Percentiles rank a stretch among this genome's conserved stretches.
These are phyloP conservation scores for Euptelea pleiosperma DNA, from an alignment of 164 flowering plant species.

Conservation along the genomic window DNA sequence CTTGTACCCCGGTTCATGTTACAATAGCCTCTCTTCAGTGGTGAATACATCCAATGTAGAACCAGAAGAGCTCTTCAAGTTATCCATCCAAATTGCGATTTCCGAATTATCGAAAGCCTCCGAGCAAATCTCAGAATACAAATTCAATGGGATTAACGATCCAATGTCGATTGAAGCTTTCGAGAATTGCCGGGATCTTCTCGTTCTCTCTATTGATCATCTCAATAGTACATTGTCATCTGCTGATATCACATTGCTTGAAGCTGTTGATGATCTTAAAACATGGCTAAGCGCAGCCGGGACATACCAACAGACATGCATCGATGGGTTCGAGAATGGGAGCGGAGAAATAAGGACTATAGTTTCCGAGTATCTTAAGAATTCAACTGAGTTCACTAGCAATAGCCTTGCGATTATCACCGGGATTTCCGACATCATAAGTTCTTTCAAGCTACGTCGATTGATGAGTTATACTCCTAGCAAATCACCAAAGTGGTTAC, in stretches of 20 bases:
- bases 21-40: conserved; percentile 29
- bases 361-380: conserved; percentile 21
- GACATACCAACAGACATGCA: conserved; percentile 64
- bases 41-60: conserved; percentile 13
- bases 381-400: conserved; percentile 52
- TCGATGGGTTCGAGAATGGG: conserved; percentile 44
- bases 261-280: conserved; percentile 39
- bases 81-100: conserved; percentile 44
- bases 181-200: conserved; percentile 38
- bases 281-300: conserved; percentile 73
- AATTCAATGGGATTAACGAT: conserved; percentile 6
- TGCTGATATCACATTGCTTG: conserved; percentile 1
- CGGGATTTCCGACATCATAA: conserved; percentile 19
- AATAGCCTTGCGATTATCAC: conserved; percentile 58
- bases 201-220: conserved; percentile 45
- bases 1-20: conserved; percentile 49
- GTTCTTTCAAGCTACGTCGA: conserved; percentile 34
- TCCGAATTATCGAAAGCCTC: conserved; percentile 35
- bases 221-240: conserved; percentile 36
- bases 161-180: conserved; percentile 29
- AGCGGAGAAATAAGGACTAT: not conserved
- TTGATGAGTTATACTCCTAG: conserved; percentile 16
- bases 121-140: conserved; percentile 9
- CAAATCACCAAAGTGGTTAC: conserved; percentile 38
- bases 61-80: conserved; percentile 44